Base-by-base conservation (phyloP, 1,284 basidiomycete genomes). In the Ganoderma resinaceum region DNA sequence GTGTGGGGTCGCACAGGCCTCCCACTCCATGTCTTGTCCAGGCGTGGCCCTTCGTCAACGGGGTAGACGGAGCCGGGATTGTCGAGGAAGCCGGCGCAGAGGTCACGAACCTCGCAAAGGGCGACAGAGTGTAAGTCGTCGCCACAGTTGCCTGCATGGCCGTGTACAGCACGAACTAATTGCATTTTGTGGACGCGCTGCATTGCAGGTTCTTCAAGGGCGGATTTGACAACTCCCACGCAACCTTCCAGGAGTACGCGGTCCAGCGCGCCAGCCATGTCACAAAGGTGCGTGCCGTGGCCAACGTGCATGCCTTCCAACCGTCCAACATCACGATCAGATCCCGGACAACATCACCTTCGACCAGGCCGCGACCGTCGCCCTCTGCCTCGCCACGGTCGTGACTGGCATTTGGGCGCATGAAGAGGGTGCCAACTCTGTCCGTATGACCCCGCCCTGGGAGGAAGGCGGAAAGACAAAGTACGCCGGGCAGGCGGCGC, bases 101-200 rank as follows among this genome's bases (percentile, higher is more conserved):
- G 1, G 84, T 86, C 2, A 72, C 75, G 9, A 58, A 58, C 11
- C 18, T 58, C 33, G 55, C 77, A 23, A 79, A 82, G 9, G 87
- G 87, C 1, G 85, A 88, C 65, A 81, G 77, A 72, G 85, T 89
- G 84, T 84, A 74, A 9, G 63, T 52, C 16, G 14, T n/a, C n/a
- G 2, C 5, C 6, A 43, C 16, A 4, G 35, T 35, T 35, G 37
- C 37, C 37, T 8, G 9, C 9, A 12, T 0, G 6, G 3, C 2
- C 26, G n/a, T 42, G 29, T 12, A 38, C 9, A 12, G 11, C 37
- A 38, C 37, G 37, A 11, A 11, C 37, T 38, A 12, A 38, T 11
- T 12, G 37, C 37, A 38, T 38, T 38, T 38, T 38, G 37, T 38
- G 37, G 37, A 38, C 14, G 37, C 9, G 37, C 6, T 38, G 37